A percentile compares a stretch with the other conserved stretches of the same genome.
Conservation (phyloP, 139 green algal species). For the Edaphochlamys debaryana region DNA sequence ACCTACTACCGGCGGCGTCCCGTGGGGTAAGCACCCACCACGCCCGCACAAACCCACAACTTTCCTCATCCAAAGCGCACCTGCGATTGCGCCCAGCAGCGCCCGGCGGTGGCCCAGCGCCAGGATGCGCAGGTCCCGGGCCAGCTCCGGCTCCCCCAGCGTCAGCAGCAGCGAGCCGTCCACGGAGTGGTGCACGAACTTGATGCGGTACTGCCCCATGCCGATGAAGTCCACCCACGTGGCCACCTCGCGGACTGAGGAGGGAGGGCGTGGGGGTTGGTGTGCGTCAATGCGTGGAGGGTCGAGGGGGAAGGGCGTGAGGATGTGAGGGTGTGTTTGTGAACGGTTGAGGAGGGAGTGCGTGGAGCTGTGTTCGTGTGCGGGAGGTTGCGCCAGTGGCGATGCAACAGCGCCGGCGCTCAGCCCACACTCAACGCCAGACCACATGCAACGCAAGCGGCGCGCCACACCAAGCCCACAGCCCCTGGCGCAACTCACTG, state of each 20-base stretch:
- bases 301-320: not conserved
- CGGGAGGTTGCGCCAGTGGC: too few relatives aligned
- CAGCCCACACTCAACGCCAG: too few relatives aligned
- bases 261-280: not conserved
- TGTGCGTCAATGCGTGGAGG: not conserved
- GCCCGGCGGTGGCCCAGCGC: slow-evolving; percentile 42
- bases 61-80: too few relatives aligned
- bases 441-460: too few relatives aligned
- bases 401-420: too few relatives aligned
- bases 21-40: too few relatives aligned
- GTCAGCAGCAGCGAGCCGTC: slow-evolving; percentile 65
- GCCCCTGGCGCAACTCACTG: not conserved
- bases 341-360: too few relatives aligned
- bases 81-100: slow-evolving; percentile 30
- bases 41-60: too few relatives aligned
- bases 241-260: slow-evolving; percentile 70
- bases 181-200: slow-evolving; percentile 75
- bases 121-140: slow-evolving; percentile 34
- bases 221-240: slow-evolving; percentile 77
- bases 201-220: slow-evolving; percentile 73
- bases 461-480: too few relatives aligned
- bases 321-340: not conserved
- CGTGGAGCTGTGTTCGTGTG: too few relatives aligned
- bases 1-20: too few relatives aligned
- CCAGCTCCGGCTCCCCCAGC: slow-evolving; percentile 55